Percentiles rank a stretch among this genome's conserved stretches.
phyloP scores from a whole-genome alignment of 73 alveolate genomes.

The Paramecium octaurelia region DNA sequence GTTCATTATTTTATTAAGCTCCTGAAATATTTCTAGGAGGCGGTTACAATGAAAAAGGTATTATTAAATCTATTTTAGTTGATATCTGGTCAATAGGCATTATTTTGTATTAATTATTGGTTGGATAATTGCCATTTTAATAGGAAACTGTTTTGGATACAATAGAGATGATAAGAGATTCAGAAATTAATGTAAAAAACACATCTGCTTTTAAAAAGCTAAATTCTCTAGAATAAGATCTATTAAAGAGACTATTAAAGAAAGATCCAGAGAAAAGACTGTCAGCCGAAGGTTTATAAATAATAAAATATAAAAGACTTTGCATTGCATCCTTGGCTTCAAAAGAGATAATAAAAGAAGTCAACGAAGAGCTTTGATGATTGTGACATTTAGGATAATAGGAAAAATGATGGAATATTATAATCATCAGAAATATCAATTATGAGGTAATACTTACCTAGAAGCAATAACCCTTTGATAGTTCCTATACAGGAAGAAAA shows the following conservation, averaged over 20 bases:
- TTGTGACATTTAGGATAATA: not conserved
- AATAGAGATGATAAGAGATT: constrained; percentile 10
- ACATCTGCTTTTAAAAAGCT: not conserved
- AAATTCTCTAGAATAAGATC: not conserved
- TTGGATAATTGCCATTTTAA: constrained; percentile 44
- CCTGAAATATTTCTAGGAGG: constrained; percentile 55
- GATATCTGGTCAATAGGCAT: constrained; percentile 57
- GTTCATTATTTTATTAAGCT: constrained; percentile 42
- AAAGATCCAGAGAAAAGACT: constrained; percentile 44
- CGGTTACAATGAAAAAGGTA: constrained; percentile 1
- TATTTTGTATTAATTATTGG: not conserved
- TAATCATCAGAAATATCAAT: not conserved
- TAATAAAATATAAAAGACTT: not conserved
- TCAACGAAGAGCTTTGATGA: constrained; percentile 20
- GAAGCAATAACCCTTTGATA: not conserved
- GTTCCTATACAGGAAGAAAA: not conserved
- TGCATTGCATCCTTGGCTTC: not conserved
- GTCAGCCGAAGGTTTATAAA: constrained; percentile 26
- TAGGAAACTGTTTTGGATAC: constrained; percentile 8
- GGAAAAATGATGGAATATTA: not conserved
- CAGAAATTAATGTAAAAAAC: not conserved
- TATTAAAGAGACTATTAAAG: not conserved
- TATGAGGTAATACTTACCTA: not conserved
- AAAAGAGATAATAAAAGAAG: not conserved
- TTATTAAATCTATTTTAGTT: not conserved